Evolutionary conservation across 2,329 filamentous ascomycete species (phyloP), one percentile per base, ranked within the genome.

Genomic region (Aspergillus piperis): DNA sequence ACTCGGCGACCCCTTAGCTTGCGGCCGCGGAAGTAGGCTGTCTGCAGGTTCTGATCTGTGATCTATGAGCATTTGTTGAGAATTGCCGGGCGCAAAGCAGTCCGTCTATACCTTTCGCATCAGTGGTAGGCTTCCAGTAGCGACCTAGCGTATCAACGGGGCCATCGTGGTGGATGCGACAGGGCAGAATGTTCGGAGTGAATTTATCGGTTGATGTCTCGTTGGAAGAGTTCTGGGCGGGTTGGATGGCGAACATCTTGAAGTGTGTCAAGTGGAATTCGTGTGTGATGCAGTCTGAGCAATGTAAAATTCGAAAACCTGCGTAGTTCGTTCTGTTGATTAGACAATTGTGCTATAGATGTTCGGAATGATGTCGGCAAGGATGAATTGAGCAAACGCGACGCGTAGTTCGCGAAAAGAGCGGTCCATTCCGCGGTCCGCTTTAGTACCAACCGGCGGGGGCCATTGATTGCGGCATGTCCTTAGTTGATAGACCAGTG

Each of bases 121-220:
- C 75, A 25, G 75, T 72, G 30, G 71, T 75, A 0, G 91, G 90
- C 5, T 79, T 82, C 92, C 92, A 97, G 72, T 91, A 92, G 47
- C 86, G 80, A 21, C 84, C 75, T 5, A 84, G 79, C 1, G 86
- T 80, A 54, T 87, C 84, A 57, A 94, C 81, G 1, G 87, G 82
- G 1, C 93, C 93, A 67, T 90, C 86, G 75, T 96, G 89, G 68
- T 93, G 84, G 70, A 97, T 86, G 57, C 86, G 85, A 69, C 91
- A 95, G 3, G 93, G 92, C 13, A 97, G 82, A 19, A 96, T 79
- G 70, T 96, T 89, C 3, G 89, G 85, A 0, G 81, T 85, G 57
- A 81, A 80, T 61, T 81, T 81, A 15, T 64, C 61, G 4, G 60
- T 62, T 36, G 68, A 62, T 3, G 64, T 55, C 15, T 63, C 58